A percentile compares a stretch with the other conserved stretches of the same genome.
phyloP scores from a whole-genome alignment of 441 rosid species.

The Jatropha multifida region DNA sequence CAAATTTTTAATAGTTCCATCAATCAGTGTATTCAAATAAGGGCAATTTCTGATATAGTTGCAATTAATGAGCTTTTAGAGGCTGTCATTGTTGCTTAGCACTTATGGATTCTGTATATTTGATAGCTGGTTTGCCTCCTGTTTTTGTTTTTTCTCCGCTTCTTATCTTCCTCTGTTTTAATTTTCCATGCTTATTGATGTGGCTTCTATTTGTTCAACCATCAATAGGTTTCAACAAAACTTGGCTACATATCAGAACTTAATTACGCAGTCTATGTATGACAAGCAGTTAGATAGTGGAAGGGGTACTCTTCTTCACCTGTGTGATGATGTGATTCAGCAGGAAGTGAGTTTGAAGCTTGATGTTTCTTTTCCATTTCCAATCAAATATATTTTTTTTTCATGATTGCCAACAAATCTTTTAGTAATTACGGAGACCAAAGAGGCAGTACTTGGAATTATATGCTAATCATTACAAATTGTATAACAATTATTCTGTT shows the following conservation, averaged over 20 bases:
- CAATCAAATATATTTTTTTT: neutral
- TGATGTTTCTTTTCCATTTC: neutral
- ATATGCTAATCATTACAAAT: neutral
- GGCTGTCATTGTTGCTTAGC: neutral
- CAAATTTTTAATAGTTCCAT: neutral
- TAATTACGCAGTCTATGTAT: slow-evolving; percentile 95
- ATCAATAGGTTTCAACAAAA: slow-evolving; percentile 74
- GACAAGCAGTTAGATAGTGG: slow-evolving; percentile 99
- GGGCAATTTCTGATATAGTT: neutral
- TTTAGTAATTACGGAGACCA: neutral
- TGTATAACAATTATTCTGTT: neutral
- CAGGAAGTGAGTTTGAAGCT: slow-evolving; percentile 59
- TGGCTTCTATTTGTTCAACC: slow-evolving; percentile 25
- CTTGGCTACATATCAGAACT: slow-evolving; percentile 85
- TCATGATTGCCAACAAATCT: neutral
- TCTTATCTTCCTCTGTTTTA: neutral
- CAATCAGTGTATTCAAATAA: neutral
- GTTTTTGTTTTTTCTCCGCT: slow-evolving; percentile 1
- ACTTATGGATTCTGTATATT: neutral
- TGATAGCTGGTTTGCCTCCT: neutral
- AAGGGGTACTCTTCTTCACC: slow-evolving; percentile 91
- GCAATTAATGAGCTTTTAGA: neutral
- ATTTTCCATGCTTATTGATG: slow-evolving; percentile 4
- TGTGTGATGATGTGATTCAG: slow-evolving; percentile 96
- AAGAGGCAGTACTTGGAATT: neutral